These are phyloP conservation scores for Isoetes engelmannii DNA, from an alignment of 83 land plant species.

Conservation along the genomic window DNA sequence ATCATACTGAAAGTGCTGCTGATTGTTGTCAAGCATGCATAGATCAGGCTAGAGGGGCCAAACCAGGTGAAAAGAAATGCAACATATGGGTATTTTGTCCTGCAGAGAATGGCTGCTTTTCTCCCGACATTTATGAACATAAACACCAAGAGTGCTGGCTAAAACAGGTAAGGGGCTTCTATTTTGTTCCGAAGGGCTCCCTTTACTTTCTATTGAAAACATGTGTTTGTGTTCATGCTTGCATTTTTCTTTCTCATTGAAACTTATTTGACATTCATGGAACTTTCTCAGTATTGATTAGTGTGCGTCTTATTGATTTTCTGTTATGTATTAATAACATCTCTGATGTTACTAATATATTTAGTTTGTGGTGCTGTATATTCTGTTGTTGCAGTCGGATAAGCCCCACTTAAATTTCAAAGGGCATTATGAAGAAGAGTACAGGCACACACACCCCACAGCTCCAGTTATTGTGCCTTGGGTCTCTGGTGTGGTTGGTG, in stretches of 20 bases:
- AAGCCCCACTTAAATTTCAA: constrained; percentile 65
- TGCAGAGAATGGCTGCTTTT: constrained; percentile 68
- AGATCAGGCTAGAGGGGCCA: constrained; percentile 75
- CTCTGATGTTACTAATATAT: no score
- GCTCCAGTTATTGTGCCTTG: constrained; percentile 82
- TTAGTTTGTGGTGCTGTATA: no score
- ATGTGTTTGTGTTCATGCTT: no score
- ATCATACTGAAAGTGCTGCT: constrained; percentile 89
- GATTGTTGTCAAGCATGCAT: constrained; percentile 93
- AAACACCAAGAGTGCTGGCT: constrained; percentile 93
- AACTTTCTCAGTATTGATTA: no score
- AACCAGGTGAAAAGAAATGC: constrained; percentile 67
- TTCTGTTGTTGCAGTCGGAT: constrained; percentile 44
- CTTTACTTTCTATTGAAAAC: no score
- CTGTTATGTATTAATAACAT: no score
- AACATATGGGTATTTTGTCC: constrained; percentile 97
- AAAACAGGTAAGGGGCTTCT: constrained; percentile 87
- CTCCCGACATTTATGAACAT: constrained; percentile 88
- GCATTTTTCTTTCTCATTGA: no score
- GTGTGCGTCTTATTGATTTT: no score
- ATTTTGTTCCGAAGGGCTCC: no score
- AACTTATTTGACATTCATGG: no score
- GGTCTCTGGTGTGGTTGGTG: constrained; percentile 66
- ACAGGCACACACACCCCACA: constrained; percentile 54
- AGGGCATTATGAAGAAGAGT: constrained; percentile 56